These are phyloP conservation scores for Penicillium thymicola DNA, from an alignment of 2,329 filamentous ascomycete species.

Conservation along the genomic window DNA sequence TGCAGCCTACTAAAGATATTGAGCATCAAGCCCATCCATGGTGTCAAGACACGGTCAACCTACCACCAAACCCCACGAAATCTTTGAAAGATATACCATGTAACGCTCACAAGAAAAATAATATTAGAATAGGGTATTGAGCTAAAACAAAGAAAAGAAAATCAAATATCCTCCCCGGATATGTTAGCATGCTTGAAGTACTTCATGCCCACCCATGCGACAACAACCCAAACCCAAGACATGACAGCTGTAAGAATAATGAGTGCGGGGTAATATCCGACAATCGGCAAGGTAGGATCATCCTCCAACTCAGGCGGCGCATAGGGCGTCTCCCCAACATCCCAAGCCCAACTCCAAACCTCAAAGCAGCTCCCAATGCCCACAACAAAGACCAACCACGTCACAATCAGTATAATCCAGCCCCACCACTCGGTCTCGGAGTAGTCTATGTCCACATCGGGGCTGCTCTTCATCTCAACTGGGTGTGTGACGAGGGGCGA, in stretches of 20 bases:
- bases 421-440: constrained; percentile 97
- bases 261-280: constrained; percentile 93
- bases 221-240: constrained; percentile 98
- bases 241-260: constrained; percentile 92
- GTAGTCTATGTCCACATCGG: constrained; percentile 69
- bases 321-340: constrained; percentile 93
- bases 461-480: constrained; percentile 37
- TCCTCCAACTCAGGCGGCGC: constrained; percentile 93
- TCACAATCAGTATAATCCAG: constrained; percentile 85
- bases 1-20: neutral
- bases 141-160: neutral
- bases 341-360: constrained; percentile 99
- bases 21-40: neutral
- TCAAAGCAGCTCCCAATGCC: constrained; percentile 95
- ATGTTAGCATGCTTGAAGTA: constrained; percentile 98
- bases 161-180: constrained; percentile 55
- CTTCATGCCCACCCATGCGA: constrained; percentile 99
- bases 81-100: neutral
- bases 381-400: constrained; percentile 93
- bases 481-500: constrained; percentile 38
- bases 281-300: constrained; percentile 89
- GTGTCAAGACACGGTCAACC: neutral
- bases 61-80: neutral
- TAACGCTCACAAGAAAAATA: neutral
- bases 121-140: constrained; percentile 1